Evolutionary conservation across 2,329 filamentous ascomycete genomes (phyloP), one percentile per base, ranked within the genome.

Genomic region (Didymella glomerata): DNA sequence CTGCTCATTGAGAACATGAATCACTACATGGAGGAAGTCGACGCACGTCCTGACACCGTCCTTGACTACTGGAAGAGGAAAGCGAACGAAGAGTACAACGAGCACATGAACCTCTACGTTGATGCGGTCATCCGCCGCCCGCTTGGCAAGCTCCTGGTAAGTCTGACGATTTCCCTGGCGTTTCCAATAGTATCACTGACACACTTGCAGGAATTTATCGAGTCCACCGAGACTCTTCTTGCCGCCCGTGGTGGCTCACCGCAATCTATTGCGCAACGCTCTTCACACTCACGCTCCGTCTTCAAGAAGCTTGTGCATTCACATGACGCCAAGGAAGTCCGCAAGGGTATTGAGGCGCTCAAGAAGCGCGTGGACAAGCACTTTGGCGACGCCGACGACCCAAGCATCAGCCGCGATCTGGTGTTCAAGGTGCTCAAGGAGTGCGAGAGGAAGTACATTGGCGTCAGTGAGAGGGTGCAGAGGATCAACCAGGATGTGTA

Each of bases 1-100:
- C 84, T 98, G 32, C 84, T 98, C 53, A 98, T 99, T 67, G 94
- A 99, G 78, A 99, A 99, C 77, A 97, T 97, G 93, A 96, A 97
- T 73, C 93, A 97, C 78, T 98, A 96, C 79, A 83, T 95, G 11
- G 93, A 98, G 75, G 93, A 97, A 76, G 90, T 96, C 9, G 92
- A 96, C 66, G 81, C 89, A 16, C 85, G 87, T 18, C 84, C 86
- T 36, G 87, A 95, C 62, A 85, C 90, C 8, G 87, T 96, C 0
- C 84, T 98, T 4, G 88, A 91, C 60, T 88, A 91, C 67, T 97
- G 93, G 91, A 90, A 88, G 71, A 86, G 88, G 38, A 89, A 90
- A 57, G 95, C 94, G 1, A 82, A 85, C 30, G 84, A 87, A 45
- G 93, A 97, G 78, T 88, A 96, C 77, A 82, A 85, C 52, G 93